Base-by-base conservation (phyloP, 208 protist species). In the Acanthamoeba healyi region DNA sequence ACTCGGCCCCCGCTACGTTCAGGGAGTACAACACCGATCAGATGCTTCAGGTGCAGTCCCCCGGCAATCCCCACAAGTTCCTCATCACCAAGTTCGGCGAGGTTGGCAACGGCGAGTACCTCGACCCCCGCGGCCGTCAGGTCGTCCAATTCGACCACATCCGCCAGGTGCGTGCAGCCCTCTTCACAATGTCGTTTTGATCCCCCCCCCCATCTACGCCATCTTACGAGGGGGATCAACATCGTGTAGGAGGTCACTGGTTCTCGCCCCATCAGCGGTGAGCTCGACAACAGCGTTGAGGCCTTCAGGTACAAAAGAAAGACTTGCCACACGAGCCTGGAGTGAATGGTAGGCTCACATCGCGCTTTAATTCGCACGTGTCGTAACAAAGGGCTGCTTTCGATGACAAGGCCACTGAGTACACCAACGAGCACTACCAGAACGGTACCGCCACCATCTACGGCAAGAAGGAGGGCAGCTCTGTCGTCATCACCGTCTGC, bases 1-100 rank as follows among this genome's bases (percentile, higher is more conserved):
- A 79, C n/a, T 42, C 90, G 7, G 96, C 95, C 58, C 38, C 34
- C 24, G 44, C 51, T 19, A 97, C 95, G 14, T 97, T 96, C 81
- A 95, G 94, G 87, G 87, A 94, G 61, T 96, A 97, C 63, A 97
- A 97, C 67, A 95, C 91, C 34, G 90, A 96, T 32, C 95, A 97
- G 79, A 97, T 96, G 95, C 46, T 96, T 38, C 29, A 42, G 49
- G 94, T 95, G 7, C 7, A 26, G 17, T 92, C 87, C 58, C 42
- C 42, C 32, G 58, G 63, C n/a, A 19, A 81, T 77, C 15, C 58
- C n/a, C 34, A 92, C 87, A 92, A 77, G 49, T 49, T 79, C 61
- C 87, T 92, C 58, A 94, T 97, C 40, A 96, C 96, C 2, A 94
- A 95, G 65, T 84, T 90, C 19, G 95, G 95, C 56, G 95, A 96